Percentiles rank a stretch among this genome's conserved stretches.
Evolutionary conservation across 345 rosid species (phyloP).

Genomic region (Murraya paniculata): DNA sequence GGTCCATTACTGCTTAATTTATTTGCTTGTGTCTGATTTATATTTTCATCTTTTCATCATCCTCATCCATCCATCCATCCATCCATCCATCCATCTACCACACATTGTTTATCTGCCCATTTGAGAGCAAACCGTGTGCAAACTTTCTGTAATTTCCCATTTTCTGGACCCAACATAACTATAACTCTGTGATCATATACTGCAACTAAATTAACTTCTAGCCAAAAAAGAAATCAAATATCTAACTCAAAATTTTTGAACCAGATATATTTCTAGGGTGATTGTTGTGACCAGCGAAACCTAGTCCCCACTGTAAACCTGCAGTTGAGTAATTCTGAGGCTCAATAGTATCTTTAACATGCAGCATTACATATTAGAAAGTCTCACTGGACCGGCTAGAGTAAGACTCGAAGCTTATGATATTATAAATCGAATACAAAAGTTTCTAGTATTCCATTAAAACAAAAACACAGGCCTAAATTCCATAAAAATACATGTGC

Average conservation of each 20-base stretch:
- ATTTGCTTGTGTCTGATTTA: slow-evolving; percentile 4
- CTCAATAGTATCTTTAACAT: background rate
- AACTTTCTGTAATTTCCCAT: background rate
- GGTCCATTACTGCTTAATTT: background rate
- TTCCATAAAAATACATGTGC: background rate
- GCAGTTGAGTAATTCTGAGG: background rate
- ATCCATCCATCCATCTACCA: background rate
- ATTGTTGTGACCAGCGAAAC: background rate
- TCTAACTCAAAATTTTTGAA: background rate
- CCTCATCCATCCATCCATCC: background rate
- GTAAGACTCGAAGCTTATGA: background rate
- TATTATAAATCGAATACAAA: background rate
- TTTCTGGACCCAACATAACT: background rate
- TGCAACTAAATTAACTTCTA: background rate
- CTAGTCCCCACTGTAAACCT: background rate
- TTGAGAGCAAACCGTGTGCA: background rate
- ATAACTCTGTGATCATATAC: background rate
- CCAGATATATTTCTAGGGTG: background rate
- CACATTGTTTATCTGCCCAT: background rate
- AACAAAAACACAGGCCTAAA: background rate
- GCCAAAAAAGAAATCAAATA: background rate
- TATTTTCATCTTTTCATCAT: slow-evolving; percentile 8
- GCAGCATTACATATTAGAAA: background rate
- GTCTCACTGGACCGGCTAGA: background rate
- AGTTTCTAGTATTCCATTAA: background rate